Evolutionary conservation across 805 yeast genomes (phyloP), one percentile per base, ranked within the genome.

Genomic region (Zygoascus flipseniorum): DNA sequence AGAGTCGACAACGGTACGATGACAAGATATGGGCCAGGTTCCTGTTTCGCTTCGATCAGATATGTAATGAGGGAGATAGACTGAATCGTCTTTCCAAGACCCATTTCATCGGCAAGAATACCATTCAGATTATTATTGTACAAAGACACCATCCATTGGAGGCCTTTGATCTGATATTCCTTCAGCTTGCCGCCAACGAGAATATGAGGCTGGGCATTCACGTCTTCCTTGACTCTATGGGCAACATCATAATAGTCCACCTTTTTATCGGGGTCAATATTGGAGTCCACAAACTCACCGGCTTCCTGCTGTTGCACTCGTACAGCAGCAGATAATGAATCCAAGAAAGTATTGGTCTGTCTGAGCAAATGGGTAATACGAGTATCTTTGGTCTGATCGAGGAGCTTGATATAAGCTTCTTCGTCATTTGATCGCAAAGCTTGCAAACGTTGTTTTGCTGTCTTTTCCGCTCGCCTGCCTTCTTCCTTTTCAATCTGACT

Each of bases 91-190:
- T 92, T 92, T 67, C 99, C 99, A 54, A 92, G 77, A 55, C 99
- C 99, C 99, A 92, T 92, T 71, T 92, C 99, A 72, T 92, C 98
- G 8, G 99, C 99, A 51, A 92, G 72, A 56, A 92, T 92, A 73
- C 99, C 99, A 67, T 92, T 93, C 64, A 92, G 77, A 67, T 88
- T 95, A 70, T 92, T 92, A 65, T 92, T 92, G 69, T 78, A 92
- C 52, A 92, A 74, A 0, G 98, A 92, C 5, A 92, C 96, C 99
- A 92, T 92, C 99, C 99, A 92, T 67, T 92, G 96, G 53, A 93
- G 75, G 64, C 99, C 99, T 69, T 87, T 87, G 53, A 92, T 18
- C 72, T 92, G 99, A 66, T 92, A 92, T 65, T 92, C 99, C 68
- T 92, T 92, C 65, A 92, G 75, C 1, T 82, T 77, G 57, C 99